A percentile compares a stretch with the other conserved stretches of the same genome.
Conservation (phyloP, 768 basidiomycete species). For the Suillus lakei region DNA sequence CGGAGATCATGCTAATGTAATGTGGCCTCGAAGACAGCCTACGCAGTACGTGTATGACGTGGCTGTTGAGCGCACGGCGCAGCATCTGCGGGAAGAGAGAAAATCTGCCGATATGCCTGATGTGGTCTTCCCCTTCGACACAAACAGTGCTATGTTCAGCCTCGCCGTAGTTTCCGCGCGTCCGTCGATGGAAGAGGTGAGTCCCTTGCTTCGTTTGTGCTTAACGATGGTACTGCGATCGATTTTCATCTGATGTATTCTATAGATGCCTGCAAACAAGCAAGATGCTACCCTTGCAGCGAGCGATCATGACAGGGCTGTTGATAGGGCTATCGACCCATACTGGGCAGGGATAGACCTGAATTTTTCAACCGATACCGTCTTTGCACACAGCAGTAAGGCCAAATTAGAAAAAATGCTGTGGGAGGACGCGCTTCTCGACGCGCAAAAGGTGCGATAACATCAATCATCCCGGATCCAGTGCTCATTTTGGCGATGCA, state of each 20-base stretch:
- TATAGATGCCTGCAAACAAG: neutral
- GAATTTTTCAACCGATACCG: neutral
- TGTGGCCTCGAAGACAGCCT: slow-evolving; percentile 48
- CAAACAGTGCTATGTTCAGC: neutral
- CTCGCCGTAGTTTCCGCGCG: neutral
- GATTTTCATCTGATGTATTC: neutral
- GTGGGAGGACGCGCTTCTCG: neutral
- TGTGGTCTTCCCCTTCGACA: neutral
- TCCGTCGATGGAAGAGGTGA: neutral
- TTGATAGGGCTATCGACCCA: neutral
- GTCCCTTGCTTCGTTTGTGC: neutral
- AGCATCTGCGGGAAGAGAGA: slow-evolving; percentile 60
- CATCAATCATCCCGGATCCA: neutral
- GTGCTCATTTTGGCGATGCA: neutral
- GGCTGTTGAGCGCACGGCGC: slow-evolving; percentile 77
- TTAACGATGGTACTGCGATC: neutral
- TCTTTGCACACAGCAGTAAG: neutral
- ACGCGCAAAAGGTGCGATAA: neutral
- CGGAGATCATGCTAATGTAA: slow-evolving; percentile 7
- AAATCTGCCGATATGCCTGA: too few species aligned
- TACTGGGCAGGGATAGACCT: neutral
- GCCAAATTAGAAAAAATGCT: neutral
- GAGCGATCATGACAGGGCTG: neutral
- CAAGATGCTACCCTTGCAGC: neutral
- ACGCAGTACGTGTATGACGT: slow-evolving; percentile 91